phyloP scores from a whole-genome alignment of 164 flowering plant species.

The Tetrastigma voinierianum region DNA sequence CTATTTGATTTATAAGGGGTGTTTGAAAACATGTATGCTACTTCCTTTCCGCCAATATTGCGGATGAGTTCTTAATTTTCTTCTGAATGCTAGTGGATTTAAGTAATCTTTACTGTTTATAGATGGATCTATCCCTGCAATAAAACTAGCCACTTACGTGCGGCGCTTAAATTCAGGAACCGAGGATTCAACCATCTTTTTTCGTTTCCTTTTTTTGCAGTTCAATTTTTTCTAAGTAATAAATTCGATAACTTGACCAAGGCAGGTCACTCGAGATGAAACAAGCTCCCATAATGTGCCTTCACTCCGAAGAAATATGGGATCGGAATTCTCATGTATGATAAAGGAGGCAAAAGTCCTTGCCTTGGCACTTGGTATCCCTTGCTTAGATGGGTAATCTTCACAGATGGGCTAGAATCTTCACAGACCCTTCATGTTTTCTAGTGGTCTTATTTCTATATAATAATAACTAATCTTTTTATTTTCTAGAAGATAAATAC shows the following conservation, averaged over 20 bases:
- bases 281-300: slow-evolving; percentile 28
- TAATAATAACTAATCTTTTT: too few relatives aligned
- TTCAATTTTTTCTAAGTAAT: not conserved
- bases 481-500: too few relatives aligned
- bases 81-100: not conserved
- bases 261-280: slow-evolving; percentile 54
- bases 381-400: slow-evolving; percentile 86
- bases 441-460: not conserved
- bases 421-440: not conserved
- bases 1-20: too few relatives aligned
- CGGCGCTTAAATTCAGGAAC: slow-evolving; percentile 48
- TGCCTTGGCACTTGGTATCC: slow-evolving; percentile 82
- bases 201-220: not conserved
- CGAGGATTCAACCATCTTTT: slow-evolving; percentile 39
- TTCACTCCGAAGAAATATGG: slow-evolving; percentile 70
- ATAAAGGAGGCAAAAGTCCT: slow-evolving; percentile 85
- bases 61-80: too few relatives aligned
- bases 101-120: slow-evolving; percentile 7
- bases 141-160: slow-evolving; percentile 79
- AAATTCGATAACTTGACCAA: slow-evolving; percentile 5
- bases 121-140: slow-evolving; percentile 95
- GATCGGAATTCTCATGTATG: slow-evolving; percentile 90
- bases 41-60: too few relatives aligned
- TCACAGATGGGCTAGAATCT: not conserved
- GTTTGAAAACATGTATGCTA: too few relatives aligned